Conservation (phyloP, 495 filamentous ascomycete species). For the Paragyromitra xinjiangensis region DNA sequence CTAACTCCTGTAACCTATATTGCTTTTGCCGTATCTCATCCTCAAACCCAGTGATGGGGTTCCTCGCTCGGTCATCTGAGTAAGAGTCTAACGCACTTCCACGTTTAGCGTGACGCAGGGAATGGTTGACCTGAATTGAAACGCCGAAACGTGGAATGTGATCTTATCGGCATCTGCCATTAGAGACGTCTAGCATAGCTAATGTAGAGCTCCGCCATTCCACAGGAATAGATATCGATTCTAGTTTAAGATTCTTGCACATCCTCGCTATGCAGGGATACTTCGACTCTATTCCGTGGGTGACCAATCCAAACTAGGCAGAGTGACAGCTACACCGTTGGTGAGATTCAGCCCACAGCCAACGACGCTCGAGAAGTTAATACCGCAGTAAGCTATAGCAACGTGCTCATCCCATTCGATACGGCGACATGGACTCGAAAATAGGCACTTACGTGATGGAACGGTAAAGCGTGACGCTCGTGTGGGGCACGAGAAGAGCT, state of each 20-base stretch:
- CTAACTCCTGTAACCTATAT: no score
- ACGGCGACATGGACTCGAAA: no score
- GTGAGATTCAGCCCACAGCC: background rate
- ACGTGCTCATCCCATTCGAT: background rate
- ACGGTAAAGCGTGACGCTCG: no score
- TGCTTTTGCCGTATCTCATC: no score
- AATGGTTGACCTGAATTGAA: background rate
- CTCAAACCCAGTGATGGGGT: no score
- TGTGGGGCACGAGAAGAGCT: background rate
- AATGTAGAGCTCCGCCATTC: no score
- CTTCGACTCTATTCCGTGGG: background rate
- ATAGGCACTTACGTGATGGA: no score
- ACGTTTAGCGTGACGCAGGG: background rate
- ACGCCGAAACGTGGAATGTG: conserved; percentile 5
- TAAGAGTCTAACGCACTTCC: no score
- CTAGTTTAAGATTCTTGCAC: background rate
- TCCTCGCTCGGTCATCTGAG: no score
- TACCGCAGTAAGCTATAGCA: background rate
- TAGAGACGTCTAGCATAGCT: background rate
- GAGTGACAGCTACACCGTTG: background rate
- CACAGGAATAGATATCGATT: no score
- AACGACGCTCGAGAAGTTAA: background rate
- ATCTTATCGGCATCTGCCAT: background rate
- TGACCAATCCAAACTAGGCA: background rate
- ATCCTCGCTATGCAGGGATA: background rate